These are phyloP conservation scores for Cladosporium sp. DNA, from an alignment of 2,329 filamentous ascomycete genomes.

Conservation along the genomic window DNA sequence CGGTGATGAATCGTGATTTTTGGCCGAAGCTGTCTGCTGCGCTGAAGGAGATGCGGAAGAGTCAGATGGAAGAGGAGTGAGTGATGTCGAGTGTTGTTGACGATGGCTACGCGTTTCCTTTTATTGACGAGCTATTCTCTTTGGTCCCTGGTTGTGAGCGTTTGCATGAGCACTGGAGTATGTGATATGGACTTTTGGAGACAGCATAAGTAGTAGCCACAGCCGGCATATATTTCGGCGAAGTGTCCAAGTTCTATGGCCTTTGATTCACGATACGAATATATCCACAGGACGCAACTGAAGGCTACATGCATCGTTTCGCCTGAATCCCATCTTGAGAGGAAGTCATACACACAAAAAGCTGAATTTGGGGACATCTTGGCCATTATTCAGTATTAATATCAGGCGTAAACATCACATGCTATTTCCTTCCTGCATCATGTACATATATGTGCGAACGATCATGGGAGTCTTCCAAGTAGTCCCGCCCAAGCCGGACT, in stretches of 20 bases:
- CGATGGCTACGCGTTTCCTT: neutral
- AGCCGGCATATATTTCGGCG: neutral
- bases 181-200: neutral
- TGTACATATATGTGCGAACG: neutral
- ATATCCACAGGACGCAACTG: neutral
- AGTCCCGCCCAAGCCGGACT: neutral
- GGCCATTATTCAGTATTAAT: neutral
- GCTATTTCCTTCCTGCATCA: neutral
- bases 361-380: neutral
- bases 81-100: neutral
- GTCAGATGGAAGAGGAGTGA: conserved; percentile 3
- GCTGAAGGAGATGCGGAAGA: conserved; percentile 19
- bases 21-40: conserved; percentile 28
- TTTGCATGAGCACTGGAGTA: neutral
- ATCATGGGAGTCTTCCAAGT: neutral
- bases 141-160: neutral
- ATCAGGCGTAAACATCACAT: neutral
- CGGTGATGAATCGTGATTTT: conserved; percentile 27
- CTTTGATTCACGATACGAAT: neutral
- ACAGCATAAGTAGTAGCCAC: neutral
- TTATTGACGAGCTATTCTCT: neutral
- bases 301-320: neutral
- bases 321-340: neutral
- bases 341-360: neutral
- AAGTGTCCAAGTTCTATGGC: neutral